Percentiles rank a stretch among this genome's conserved stretches.
These are phyloP conservation scores for Amaranthus hypochondriacus DNA, from an alignment of 148 eudicot species.

Conservation along the genomic window DNA sequence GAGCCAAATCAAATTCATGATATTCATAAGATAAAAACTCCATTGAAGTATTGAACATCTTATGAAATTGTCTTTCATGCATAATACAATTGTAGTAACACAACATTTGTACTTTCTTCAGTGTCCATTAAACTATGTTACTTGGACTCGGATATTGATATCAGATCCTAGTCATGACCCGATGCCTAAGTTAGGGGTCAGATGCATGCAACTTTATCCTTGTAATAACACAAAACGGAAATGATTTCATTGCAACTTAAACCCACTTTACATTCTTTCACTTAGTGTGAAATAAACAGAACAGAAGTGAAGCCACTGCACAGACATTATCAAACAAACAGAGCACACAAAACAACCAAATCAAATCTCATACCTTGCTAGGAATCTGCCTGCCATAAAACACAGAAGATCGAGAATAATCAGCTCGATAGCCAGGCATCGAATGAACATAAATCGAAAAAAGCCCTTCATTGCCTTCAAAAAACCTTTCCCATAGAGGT, in stretches of 20 bases:
- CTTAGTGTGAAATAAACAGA: background rate
- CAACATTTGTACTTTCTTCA: too few species aligned
- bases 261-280: background rate
- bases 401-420: slow-evolving; percentile 34
- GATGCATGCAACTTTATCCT: too few species aligned
- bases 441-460: slow-evolving; percentile 44
- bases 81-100: too few species aligned
- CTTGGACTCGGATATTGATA: background rate
- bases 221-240: background rate
- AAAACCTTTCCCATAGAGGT: slow-evolving; percentile 48
- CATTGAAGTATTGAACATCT: background rate
- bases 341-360: background rate
- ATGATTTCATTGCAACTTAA: background rate
- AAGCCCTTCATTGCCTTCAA: slow-evolving; percentile 33
- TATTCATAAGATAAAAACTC: background rate
- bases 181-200: background rate
- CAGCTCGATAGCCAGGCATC: slow-evolving; percentile 31
- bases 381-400: slow-evolving; percentile 46
- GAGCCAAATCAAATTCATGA: background rate
- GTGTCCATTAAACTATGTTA: background rate
- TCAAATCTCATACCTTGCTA: slow-evolving; percentile 35
- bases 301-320: background rate
- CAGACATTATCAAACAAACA: background rate
- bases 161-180: background rate
- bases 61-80: background rate